Conservation (phyloP, 2,329 filamentous ascomycete genomes). For the Plenodomus biglobosus region DNA sequence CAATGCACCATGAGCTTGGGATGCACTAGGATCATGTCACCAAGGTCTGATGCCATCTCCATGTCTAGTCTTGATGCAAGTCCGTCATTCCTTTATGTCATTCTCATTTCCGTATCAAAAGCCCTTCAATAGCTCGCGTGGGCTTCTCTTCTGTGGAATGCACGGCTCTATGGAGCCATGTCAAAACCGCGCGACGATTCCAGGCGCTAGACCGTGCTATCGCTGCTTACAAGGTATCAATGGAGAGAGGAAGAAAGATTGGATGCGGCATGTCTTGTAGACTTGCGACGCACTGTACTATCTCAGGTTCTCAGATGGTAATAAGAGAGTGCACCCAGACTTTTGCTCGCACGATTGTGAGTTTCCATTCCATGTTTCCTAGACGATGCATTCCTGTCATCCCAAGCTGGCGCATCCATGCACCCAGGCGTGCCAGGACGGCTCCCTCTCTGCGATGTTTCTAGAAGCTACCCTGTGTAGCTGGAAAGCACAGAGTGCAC, state of each 20-base stretch:
- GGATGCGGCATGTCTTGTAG: no score
- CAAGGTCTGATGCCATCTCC: not conserved
- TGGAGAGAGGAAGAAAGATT: no score
- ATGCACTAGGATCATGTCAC: no score
- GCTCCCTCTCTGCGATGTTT: not conserved
- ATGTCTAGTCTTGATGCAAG: not conserved
- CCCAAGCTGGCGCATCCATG: not conserved
- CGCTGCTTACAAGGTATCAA: no score
- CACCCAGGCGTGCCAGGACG: not conserved
- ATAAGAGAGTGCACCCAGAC: no score
- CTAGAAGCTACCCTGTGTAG: not conserved
- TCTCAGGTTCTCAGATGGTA: no score
- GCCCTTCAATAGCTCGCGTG: not conserved
- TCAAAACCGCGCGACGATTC: no score
- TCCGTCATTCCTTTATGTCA: not conserved
- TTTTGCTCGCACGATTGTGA: not conserved
- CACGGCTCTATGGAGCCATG: no score
- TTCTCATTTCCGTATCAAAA: not conserved
- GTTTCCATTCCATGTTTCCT: conserved; percentile 6
- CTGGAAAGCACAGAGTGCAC: conserved; percentile 2
- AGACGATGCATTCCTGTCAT: conserved; percentile 14
- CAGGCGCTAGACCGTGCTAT: no score
- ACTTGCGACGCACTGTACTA: no score
- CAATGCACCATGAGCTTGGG: no score
- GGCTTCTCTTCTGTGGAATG: not conserved